These are phyloP conservation scores for Elongisporangium prolatum DNA, from an alignment of 352 stramenopile species.

Conservation along the genomic window DNA sequence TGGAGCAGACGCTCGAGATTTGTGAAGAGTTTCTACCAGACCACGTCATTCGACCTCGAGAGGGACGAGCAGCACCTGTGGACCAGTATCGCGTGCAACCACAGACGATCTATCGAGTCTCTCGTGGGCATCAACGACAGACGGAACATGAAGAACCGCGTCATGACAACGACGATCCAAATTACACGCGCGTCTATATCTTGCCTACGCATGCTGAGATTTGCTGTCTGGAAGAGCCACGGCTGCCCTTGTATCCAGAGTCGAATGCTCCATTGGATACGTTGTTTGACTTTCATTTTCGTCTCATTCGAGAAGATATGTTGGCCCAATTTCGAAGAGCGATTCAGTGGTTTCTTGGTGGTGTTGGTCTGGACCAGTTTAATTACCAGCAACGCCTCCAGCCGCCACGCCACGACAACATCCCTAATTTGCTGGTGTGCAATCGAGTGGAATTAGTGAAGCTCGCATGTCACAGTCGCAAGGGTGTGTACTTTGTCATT, in stretches of 20 bases:
- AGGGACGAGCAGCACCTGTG: background rate
- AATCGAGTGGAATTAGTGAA: background rate
- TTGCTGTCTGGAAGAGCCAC: background rate
- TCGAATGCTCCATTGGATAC: background rate
- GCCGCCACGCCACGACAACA: background rate
- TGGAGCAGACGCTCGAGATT: background rate
- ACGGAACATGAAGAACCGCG: background rate
- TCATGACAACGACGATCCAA: background rate
- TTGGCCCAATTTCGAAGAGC: background rate
- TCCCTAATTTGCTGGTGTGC: background rate
- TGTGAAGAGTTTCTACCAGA: background rate
- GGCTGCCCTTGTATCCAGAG: background rate
- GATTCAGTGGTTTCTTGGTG: background rate
- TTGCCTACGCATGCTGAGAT: background rate
- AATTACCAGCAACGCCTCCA: background rate
- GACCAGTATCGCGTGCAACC: background rate
- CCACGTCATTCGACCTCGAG: background rate
- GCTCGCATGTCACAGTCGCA: background rate
- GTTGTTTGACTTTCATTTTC: background rate
- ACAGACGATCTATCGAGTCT: background rate
- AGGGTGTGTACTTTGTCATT: background rate
- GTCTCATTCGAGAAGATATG: background rate
- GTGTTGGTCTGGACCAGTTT: background rate
- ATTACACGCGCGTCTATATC: background rate
- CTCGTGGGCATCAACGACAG: background rate